phyloP scores from a whole-genome alignment of 805 yeast species.

The Candida chauliodis region DNA sequence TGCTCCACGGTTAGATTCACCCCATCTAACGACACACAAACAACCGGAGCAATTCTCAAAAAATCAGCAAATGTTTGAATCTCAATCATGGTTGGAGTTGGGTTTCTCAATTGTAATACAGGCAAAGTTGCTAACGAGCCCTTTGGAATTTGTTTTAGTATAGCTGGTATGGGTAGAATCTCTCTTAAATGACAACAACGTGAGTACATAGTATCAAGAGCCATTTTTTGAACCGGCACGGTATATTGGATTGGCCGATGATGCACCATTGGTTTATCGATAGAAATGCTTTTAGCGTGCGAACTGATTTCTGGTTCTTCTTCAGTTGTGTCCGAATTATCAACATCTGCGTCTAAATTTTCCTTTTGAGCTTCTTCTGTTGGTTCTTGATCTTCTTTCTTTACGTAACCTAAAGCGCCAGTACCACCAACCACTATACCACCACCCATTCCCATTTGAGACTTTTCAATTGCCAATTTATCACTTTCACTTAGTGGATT shows the following conservation, averaged over 20 bases:
- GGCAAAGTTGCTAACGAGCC: constrained; percentile 76
- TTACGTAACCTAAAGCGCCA: constrained; percentile 53
- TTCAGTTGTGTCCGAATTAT: constrained; percentile 16
- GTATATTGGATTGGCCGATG: constrained; percentile 19
- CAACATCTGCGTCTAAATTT: constrained; percentile 17
- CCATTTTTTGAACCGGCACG: constrained; percentile 40
- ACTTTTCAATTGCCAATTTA: constrained; percentile 37
- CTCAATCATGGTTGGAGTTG: constrained; percentile 88
- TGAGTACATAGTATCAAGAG: constrained; percentile 75
- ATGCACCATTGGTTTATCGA: constrained; percentile 33
- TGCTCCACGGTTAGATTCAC: constrained; percentile 71
- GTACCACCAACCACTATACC: constrained; percentile 81
- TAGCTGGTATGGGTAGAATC: constrained; percentile 86
- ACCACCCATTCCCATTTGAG: constrained; percentile 44
- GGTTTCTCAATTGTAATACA: constrained; percentile 69
- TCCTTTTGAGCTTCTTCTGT: constrained; percentile 11
- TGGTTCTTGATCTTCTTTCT: constrained; percentile 16
- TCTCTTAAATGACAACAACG: constrained; percentile 92
- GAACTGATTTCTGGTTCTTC: constrained; percentile 20
- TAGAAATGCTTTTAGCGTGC: constrained; percentile 22
- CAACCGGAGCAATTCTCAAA: constrained; percentile 77
- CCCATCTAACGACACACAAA: constrained; percentile 74
- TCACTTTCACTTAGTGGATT: constrained; percentile 57
- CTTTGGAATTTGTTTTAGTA: constrained; percentile 66
- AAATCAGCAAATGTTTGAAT: constrained; percentile 86